A percentile compares a stretch with the other conserved stretches of the same genome.
Evolutionary conservation across 106 monocot species (phyloP).

Genomic region (Gastrodia elata): DNA sequence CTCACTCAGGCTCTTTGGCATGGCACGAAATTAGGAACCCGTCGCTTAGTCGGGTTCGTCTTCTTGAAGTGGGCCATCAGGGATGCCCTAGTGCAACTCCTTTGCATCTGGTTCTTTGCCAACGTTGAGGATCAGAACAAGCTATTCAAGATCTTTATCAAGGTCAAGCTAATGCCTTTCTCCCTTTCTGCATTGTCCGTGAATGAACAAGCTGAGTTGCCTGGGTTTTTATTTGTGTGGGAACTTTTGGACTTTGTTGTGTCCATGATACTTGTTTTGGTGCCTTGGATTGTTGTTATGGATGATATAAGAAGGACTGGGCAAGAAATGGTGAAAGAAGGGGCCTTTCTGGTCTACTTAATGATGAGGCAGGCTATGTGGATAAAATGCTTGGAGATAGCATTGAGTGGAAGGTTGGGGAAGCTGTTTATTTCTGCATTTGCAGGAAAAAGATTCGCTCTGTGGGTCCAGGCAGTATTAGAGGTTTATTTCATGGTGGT

Average conservation of each 20-base stretch:
- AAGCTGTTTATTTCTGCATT: slow-evolving; percentile 18
- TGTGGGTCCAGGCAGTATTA: slow-evolving; percentile 23
- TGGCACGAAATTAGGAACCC: slow-evolving; percentile 32
- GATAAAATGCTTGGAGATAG: slow-evolving; percentile 44
- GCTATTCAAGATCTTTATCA: slow-evolving; percentile 54
- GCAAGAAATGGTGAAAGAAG: slow-evolving; percentile 41
- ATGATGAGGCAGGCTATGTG: slow-evolving; percentile 26
- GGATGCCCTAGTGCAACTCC: slow-evolving; percentile 51
- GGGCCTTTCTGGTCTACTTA: slow-evolving; percentile 27
- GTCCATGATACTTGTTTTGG: slow-evolving; percentile 29
- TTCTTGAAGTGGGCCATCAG: slow-evolving; percentile 56
- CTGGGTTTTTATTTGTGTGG: slow-evolving; percentile 47
- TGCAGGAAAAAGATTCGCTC: slow-evolving; percentile 34
- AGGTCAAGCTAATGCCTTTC: slow-evolving; percentile 61
- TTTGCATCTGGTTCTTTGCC: slow-evolving; percentile 50
- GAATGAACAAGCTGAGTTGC: slow-evolving; percentile 12
- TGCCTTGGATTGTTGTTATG: slow-evolving; percentile 49
- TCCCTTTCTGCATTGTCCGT: slow-evolving; percentile 28
- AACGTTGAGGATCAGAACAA: slow-evolving; percentile 32
- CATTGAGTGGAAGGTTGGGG: slow-evolving; percentile 42
- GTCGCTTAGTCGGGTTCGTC: slow-evolving; percentile 30
- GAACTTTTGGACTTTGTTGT: slow-evolving; percentile 34
- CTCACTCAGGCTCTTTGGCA: slow-evolving; percentile 6
- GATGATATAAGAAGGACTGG: slow-evolving; percentile 32
- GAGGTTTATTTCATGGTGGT: slow-evolving; percentile 82